These are phyloP conservation scores for Thelonectria rubi DNA, from an alignment of 2,329 filamentous ascomycete species.

Conservation along the genomic window DNA sequence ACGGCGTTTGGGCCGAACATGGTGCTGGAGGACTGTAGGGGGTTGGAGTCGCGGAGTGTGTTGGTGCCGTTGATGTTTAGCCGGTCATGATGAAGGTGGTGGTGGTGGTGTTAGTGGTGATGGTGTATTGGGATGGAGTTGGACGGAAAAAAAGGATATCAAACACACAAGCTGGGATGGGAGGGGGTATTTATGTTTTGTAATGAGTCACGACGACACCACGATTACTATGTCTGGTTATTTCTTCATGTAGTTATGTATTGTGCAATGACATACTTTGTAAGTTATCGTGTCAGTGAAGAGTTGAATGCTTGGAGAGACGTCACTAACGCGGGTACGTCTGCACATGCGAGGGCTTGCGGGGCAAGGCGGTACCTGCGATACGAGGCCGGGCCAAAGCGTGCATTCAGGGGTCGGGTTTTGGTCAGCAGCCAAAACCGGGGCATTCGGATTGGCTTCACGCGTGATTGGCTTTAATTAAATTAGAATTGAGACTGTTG, in stretches of 20 bases:
- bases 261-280: not conserved
- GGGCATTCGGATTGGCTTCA: conserved; percentile 10
- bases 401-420: conserved; percentile 7
- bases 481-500: not conserved
- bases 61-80: conserved; percentile 70
- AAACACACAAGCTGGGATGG: conserved; percentile 5
- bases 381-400: not conserved
- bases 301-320: not conserved
- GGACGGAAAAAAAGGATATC: not conserved
- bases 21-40: conserved; percentile 55
- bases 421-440: conserved; percentile 16
- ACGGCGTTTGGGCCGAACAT: conserved; percentile 46
- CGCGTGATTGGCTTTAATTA: conserved; percentile 1
- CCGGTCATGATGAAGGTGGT: conserved; percentile 45
- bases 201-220: conserved; percentile 43
- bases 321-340: not conserved
- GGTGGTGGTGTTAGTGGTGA: conserved; percentile 2
- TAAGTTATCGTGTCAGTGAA: not conserved
- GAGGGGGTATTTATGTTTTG: conserved; percentile 39
- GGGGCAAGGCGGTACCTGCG: not conserved
- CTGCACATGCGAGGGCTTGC: not conserved
- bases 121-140: conserved; percentile 4
- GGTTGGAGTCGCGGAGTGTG: conserved; percentile 61
- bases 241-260: conserved; percentile 36
- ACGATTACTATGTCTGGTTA: conserved; percentile 35